A percentile compares a stretch with the other conserved stretches of the same genome.
Conservation (phyloP, 495 filamentous ascomycete genomes). For the Trichoderma erinaceum region DNA sequence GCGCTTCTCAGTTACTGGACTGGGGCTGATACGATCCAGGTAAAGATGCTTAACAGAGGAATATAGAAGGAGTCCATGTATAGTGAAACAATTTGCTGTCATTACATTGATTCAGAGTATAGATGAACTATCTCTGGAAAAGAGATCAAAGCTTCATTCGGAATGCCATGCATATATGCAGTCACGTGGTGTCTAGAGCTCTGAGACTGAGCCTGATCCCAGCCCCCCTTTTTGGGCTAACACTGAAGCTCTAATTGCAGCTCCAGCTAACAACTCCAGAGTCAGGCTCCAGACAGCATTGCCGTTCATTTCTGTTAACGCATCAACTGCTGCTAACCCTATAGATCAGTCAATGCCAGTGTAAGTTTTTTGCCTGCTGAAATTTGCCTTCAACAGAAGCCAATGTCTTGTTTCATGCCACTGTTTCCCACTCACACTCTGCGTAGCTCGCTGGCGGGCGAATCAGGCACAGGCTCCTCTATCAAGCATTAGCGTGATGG, state of each 20-base stretch:
- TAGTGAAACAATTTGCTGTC: neutral
- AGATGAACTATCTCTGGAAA: too few relatives aligned
- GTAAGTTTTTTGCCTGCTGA: neutral
- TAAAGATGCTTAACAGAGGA: too few relatives aligned
- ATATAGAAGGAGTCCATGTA: too few relatives aligned
- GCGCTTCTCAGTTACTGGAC: neutral
- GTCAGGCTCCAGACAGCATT: neutral
- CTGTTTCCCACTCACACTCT: neutral
- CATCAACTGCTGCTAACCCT: neutral
- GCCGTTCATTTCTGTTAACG: conserved; percentile 6
- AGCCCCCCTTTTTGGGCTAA: neutral
- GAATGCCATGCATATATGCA: neutral
- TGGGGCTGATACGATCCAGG: neutral
- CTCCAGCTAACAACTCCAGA: neutral
- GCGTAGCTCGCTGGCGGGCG: neutral
- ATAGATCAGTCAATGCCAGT: neutral
- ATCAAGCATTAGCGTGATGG: neutral
- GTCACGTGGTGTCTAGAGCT: neutral
- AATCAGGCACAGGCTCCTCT: neutral
- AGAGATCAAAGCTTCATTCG: too few relatives aligned
- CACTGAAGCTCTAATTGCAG: neutral
- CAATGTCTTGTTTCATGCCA: neutral
- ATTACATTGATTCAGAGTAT: neutral
- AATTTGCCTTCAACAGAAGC: neutral
- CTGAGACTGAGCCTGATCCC: neutral